Conservation (phyloP, 768 basidiomycete species). For the Phylloporus sp. region DNA sequence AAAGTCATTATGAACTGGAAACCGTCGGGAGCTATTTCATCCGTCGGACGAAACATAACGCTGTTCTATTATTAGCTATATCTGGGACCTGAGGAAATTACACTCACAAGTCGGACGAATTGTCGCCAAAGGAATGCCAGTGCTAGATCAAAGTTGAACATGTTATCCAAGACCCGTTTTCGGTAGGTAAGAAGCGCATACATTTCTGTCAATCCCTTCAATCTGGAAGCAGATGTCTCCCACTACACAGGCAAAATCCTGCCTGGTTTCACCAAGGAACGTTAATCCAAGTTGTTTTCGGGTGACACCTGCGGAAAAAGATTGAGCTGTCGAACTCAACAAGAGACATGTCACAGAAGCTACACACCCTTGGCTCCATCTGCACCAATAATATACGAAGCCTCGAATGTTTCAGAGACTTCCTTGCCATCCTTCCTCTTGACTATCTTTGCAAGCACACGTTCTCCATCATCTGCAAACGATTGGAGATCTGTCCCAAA, state of each 20-base stretch:
- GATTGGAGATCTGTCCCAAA: conserved; percentile 42
- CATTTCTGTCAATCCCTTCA: conserved; percentile 30
- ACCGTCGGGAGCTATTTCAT: conserved; percentile 9
- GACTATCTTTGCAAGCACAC: conserved; percentile 36
- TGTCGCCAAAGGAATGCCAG: conserved; percentile 19
- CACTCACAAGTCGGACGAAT: conserved; percentile 4
- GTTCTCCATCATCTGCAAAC: conserved; percentile 37
- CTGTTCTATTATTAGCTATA: background rate
- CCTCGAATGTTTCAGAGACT: conserved; percentile 23
- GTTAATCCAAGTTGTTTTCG: conserved; percentile 39
- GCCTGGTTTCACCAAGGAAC: conserved; percentile 40
- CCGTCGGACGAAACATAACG: background rate
- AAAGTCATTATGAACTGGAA: conserved; percentile 7
- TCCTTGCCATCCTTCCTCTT: conserved; percentile 24
- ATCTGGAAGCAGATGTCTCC: conserved; percentile 37
- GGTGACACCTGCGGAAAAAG: conserved; percentile 25
- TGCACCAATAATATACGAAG: conserved; percentile 37
- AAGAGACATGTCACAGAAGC: background rate
- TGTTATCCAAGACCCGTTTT: too few species aligned
- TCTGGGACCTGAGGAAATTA: background rate
- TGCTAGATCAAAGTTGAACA: conserved; percentile 7
- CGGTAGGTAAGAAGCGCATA: conserved; percentile 7
- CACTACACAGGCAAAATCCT: conserved; percentile 25
- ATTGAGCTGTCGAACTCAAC: too few species aligned
- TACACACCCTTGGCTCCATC: conserved; percentile 37